Percentiles rank a stretch among this genome's conserved stretches.
Conservation (phyloP, 371 early-diverging fungal species). For the Coemansia sp. region DNA sequence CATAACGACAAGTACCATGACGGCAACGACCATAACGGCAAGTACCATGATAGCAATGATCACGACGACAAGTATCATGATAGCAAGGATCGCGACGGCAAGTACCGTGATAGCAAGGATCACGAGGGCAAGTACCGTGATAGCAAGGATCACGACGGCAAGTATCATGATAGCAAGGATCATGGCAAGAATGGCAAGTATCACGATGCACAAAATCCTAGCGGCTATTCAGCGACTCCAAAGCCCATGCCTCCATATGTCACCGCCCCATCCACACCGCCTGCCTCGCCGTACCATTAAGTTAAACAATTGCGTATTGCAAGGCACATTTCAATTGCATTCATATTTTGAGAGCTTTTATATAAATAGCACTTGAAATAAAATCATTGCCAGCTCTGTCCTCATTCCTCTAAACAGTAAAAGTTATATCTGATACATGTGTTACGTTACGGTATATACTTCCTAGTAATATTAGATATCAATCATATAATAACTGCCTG, state of each 20-base stretch:
- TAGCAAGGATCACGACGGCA: not conserved
- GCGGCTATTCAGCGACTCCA: not conserved
- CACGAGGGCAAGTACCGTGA: not conserved
- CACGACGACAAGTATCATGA: not conserved
- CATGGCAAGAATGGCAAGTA: too few species aligned
- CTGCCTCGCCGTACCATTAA: conserved; percentile 1
- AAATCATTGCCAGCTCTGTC: too few species aligned
- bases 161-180: not conserved
- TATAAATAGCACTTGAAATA: not conserved
- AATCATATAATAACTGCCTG: too few species aligned
- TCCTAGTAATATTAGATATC: too few species aligned
- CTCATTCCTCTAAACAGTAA: too few species aligned
- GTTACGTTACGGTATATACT: too few species aligned
- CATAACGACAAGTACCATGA: not conserved
- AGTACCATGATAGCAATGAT: not conserved
- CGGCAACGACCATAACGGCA: conserved; percentile 6
- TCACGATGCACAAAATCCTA: not conserved
- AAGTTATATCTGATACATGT: too few species aligned
- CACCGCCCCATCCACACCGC: not conserved
- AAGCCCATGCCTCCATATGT: not conserved
- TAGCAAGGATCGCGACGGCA: not conserved
- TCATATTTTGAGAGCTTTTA: not conserved
- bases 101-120: not conserved
- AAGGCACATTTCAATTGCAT: not conserved
- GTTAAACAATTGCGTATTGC: not conserved